Evolutionary conservation across 176 grass and related monocot genomes (phyloP), one percentile per base, ranked within the genome.

Genomic region (Oryza meyeriana): DNA sequence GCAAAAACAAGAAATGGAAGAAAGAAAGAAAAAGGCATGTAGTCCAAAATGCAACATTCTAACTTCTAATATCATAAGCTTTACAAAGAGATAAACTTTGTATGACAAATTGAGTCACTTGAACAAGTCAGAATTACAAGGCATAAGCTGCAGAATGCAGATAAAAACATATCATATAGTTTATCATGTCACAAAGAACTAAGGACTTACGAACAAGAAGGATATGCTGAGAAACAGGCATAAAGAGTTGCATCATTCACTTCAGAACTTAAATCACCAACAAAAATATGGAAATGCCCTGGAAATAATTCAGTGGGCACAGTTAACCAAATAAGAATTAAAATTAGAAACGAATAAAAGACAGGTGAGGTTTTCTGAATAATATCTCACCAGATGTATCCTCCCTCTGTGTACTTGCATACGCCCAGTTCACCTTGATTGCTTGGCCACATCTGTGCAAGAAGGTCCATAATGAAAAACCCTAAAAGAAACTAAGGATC

Each of bases 251-350:
- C 93, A 90, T 94, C 93, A 78, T 91, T 94, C 52, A 94, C 89
- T 86, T 94, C 93, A 83, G 89, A 84, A 89, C 93, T 94, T 81
- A 94, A 92, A 92, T 94, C 89, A 74, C 93, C 93, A 88, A 94
- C 93, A 88, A 94, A 94, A 90, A 94, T 92, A 83, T 94, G 93
- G 85, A 92, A 94, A 85, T 94, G 93, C 57, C 93, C 89, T 94
- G 85, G 65, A 85, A 75, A 92, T 81, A 77, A 87, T 76, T 66
- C 86, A 83, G 81, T 69, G 64, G 45, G 67, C 64, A 85, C 18
- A 4, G 39, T 82, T 87, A 83, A 83, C 62, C 26, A 86, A 61
- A 81, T 36, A 71, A 79, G 27, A 50, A 63, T 77, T 71, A 83
- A 38, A 69, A 66, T 67, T 77, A 48, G 17, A 86, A 62, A 71